These are phyloP conservation scores for Senecio squalidus DNA, from an alignment of 140 eudicot genomes.

Conservation along the genomic window DNA sequence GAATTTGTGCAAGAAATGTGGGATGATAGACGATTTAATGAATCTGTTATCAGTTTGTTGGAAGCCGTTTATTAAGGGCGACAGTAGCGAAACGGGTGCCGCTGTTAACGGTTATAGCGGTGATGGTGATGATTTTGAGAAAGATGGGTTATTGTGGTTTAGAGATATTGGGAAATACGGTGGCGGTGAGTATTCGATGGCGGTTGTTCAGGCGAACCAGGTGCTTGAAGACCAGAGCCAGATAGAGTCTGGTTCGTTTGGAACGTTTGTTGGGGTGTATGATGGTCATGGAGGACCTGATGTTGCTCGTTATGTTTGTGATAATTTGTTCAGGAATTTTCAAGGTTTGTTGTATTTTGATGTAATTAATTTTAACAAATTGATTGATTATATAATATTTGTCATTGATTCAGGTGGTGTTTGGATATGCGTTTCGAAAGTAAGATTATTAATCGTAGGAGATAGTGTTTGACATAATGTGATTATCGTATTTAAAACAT, in stretches of 20 bases:
- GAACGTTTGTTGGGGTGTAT: slow-evolving; percentile 83
- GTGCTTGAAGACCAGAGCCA: slow-evolving; percentile 86
- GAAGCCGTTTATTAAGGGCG: slow-evolving; percentile 50
- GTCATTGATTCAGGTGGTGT: background rate
- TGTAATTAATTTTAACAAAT: slow-evolving; percentile 2
- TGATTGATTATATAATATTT: background rate
- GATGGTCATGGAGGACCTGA: slow-evolving; percentile 93
- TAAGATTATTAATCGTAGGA: background rate
- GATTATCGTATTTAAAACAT: background rate
- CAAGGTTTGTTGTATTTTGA: slow-evolving; percentile 42
- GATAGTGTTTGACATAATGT: background rate
- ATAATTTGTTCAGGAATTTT: slow-evolving; percentile 46
- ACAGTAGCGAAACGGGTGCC: slow-evolving; percentile 17
- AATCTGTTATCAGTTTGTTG: slow-evolving; percentile 63
- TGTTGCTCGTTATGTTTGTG: slow-evolving; percentile 60
- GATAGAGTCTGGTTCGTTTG: slow-evolving; percentile 74
- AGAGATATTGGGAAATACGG: slow-evolving; percentile 50
- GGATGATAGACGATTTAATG: slow-evolving; percentile 58
- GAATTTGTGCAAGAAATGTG: slow-evolving; percentile 53
- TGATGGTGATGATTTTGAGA: slow-evolving; percentile 39
- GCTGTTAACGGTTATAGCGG: slow-evolving; percentile 15
- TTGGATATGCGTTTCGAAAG: background rate
- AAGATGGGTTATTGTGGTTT: slow-evolving; percentile 64
- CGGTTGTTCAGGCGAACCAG: slow-evolving; percentile 72
- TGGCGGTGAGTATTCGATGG: slow-evolving; percentile 80